Conservation (phyloP, 192 early-diverging fungal species). For the Entomortierella lignicola region DNA sequence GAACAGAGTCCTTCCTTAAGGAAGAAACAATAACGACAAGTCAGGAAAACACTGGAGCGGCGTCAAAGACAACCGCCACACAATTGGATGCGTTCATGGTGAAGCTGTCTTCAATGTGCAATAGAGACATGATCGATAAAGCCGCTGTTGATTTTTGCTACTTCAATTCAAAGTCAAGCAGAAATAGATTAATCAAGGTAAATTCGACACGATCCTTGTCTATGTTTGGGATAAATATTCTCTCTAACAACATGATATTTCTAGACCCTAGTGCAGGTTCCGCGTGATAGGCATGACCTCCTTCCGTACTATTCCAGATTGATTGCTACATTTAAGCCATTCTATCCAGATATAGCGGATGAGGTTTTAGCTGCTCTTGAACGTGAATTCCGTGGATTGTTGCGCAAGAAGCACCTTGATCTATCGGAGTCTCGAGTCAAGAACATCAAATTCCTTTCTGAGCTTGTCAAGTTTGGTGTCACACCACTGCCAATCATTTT, state of each 20-base stretch:
- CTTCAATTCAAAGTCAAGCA: constrained; percentile 82
- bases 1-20: constrained; percentile 38
- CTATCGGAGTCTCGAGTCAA: constrained; percentile 83
- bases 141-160: constrained; percentile 94
- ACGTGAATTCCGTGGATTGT: constrained; percentile 76
- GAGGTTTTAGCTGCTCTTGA: constrained; percentile 77
- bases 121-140: constrained; percentile 88
- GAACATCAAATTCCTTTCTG: constrained; percentile 88
- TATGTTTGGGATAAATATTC: too few species aligned
- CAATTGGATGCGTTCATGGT: constrained; percentile 77
- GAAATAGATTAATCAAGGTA: constrained; percentile 81
- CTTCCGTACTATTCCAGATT: constrained; percentile 93
- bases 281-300: constrained; percentile 83
- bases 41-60: constrained; percentile 13
- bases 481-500: constrained; percentile 84
- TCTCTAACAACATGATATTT: not conserved
- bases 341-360: constrained; percentile 88
- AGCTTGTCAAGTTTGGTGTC: constrained; percentile 94
- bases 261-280: constrained; percentile 78
- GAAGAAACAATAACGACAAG: constrained; percentile 24
- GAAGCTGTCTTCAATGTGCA: constrained; percentile 79
- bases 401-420: constrained; percentile 76
- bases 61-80: constrained; percentile 48
- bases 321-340: constrained; percentile 86
- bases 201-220: too few species aligned